Conservation (phyloP, 192 early-diverging fungal genomes). For the Podila verticillata region DNA sequence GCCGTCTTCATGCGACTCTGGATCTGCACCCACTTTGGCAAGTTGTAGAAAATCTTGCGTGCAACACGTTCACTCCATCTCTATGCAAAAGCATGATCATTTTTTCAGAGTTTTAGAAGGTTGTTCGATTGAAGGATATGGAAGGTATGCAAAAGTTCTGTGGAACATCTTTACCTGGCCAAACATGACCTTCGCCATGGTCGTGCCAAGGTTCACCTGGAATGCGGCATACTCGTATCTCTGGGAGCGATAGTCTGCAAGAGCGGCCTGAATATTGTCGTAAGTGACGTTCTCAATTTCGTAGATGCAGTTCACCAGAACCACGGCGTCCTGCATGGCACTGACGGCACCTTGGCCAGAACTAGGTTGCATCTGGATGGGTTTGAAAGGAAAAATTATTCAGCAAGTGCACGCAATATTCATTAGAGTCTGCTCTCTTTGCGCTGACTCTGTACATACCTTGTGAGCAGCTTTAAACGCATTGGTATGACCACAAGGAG, state of each 20-base stretch:
- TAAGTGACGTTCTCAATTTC: background rate
- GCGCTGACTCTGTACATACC: too few relatives aligned
- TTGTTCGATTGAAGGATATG: too few relatives aligned
- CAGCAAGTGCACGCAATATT: too few relatives aligned
- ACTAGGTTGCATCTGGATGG: background rate
- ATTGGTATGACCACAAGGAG: too few relatives aligned
- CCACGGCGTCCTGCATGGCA: background rate
- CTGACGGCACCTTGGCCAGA: background rate
- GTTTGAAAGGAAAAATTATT: too few relatives aligned
- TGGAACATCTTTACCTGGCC: background rate
- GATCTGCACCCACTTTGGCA: background rate
- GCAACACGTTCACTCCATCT: background rate
- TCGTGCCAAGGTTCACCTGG: background rate
- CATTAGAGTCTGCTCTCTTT: too few relatives aligned
- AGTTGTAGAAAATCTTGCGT: background rate
- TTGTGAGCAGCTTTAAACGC: too few relatives aligned
- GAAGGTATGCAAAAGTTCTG: background rate
- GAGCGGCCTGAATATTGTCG: background rate
- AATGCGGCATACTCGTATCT: background rate
- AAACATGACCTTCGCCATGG: background rate
- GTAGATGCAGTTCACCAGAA: background rate
- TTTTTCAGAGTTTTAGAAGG: too few relatives aligned
- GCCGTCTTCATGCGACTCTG: background rate
- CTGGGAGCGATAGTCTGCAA: background rate
- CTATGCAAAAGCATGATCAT: background rate